Percentiles rank a stretch among this genome's conserved stretches.
Evolutionary conservation across 495 filamentous ascomycete species (phyloP).

Genomic region (Penicillium crystallinum): DNA sequence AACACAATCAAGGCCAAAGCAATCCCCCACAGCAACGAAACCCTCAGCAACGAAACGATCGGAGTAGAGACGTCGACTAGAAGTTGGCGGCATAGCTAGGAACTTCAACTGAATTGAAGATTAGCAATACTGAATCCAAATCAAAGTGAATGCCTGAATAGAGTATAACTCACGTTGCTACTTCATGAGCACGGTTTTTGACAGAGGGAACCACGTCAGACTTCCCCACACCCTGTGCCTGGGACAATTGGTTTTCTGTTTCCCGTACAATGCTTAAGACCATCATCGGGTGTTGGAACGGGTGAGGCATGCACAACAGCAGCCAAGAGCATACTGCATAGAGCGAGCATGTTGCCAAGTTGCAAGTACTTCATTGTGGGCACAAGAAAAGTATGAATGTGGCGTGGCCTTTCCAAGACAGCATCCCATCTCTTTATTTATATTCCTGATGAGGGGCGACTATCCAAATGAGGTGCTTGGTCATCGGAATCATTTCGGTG

Average conservation of each 20-base stretch:
- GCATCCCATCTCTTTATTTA: not conserved
- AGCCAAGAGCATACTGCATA: not conserved
- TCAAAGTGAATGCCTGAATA: too few species aligned
- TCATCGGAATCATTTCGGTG: not conserved
- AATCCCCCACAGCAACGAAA: not conserved
- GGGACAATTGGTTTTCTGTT: not conserved
- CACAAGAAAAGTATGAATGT: not conserved
- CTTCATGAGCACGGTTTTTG: not conserved
- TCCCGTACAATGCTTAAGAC: not conserved
- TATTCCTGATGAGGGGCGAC: not conserved
- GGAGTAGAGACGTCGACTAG: too few species aligned
- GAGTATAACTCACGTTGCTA: not conserved
- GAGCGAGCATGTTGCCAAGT: not conserved
- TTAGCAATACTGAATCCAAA: too few species aligned
- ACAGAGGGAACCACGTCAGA: too few species aligned
- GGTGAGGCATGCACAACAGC: not conserved
- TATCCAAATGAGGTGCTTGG: not conserved
- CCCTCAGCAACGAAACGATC: too few species aligned
- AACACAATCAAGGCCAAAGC: not conserved
- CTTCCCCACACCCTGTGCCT: not conserved
- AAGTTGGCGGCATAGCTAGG: too few species aligned
- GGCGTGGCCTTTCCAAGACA: not conserved
- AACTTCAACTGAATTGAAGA: too few species aligned
- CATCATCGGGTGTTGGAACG: not conserved
- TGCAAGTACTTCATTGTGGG: slow-evolving; percentile 2